Evolutionary conservation across 495 filamentous ascomycete species (phyloP), one percentile per base, ranked within the genome.

Genomic region (Immersiella caudata): DNA sequence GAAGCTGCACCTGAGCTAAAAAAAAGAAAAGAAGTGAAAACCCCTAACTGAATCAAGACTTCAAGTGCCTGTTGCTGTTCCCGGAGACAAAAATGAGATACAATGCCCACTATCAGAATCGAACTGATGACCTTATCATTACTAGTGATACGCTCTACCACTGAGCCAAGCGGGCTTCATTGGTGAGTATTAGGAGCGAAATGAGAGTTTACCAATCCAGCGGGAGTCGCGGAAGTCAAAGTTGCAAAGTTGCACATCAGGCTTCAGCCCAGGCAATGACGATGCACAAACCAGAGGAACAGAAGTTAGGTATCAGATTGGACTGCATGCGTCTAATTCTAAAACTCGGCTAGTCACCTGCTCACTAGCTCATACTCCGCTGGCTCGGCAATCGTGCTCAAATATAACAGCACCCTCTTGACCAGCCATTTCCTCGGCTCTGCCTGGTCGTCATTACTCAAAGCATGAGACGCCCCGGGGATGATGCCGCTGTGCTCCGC

Each of bases 361-460:
- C 24, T n/a, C 52, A 24, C 24, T n/a, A 55, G n/a, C 21, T 55
- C 52, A 26, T 55, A 46, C 11, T 46, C 40, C 5, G 40, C 16
- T 12, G 40, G 40, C 40, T 46, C 40, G 2, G 40, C 40, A 46
- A 46, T 46, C 11, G 57, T 36, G 18, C 25, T 66, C 60, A 82
- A 61, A 20, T 74, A 81, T 6, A 62, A 60, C 49, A 73, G 67
- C n/a, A 83, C 78, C 70, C 69, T 78, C 24, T 71, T 60, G 9
- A 79, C 75, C 27, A 84, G 62, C 29, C 79, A 74, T 27, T 65
- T 70, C 56, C 81, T 69, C 14, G 80, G 80, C 70, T 80, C 78
- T 1, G 76, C 80, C 68, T 84, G 82, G 62, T 81, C 80, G 21
- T 76, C 72, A 62, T 83, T 79, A 70, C 79, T 81, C 68, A 83